These are phyloP conservation scores for Nannochloropsis oceanica DNA, from an alignment of 108 stramenopile genomes.

Conservation along the genomic window DNA sequence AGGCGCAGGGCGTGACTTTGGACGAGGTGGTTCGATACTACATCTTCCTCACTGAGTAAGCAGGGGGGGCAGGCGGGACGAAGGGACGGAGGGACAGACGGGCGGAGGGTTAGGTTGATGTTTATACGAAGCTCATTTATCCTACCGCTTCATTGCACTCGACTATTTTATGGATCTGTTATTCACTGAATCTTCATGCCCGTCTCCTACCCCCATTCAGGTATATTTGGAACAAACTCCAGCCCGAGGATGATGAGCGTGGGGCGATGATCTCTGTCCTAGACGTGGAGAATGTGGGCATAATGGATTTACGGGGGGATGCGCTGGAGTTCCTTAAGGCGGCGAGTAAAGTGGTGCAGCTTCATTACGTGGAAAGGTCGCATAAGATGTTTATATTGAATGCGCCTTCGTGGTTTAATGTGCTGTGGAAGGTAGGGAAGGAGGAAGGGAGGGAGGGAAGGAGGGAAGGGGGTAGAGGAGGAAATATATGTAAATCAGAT, in stretches of 20 bases:
- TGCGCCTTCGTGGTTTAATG: conserved; percentile 36
- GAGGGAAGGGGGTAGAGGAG: not conserved
- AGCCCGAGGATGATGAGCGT: not conserved
- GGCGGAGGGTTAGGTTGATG: not conserved
- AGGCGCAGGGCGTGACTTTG: conserved; percentile 11
- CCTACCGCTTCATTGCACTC: too few species aligned
- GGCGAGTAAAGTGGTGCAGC: conserved; percentile 23
- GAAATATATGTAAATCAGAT: not conserved
- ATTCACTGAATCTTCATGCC: not conserved
- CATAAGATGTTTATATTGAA: conserved; percentile 35
- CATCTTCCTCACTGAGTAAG: conserved; percentile 34
- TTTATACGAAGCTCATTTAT: too few species aligned
- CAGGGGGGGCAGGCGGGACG: conserved; percentile 1
- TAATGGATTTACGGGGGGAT: conserved; percentile 26
- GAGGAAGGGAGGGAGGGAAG: too few species aligned
- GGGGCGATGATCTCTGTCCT: not conserved
- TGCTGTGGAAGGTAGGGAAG: conserved; percentile 29
- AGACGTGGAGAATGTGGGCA: conserved; percentile 25
- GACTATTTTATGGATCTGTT: not conserved
- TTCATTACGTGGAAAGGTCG: conserved; percentile 34
- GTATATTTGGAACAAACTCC: not conserved
- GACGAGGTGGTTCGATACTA: conserved; percentile 29
- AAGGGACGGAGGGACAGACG: not conserved
- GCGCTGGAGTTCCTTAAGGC: conserved; percentile 28
- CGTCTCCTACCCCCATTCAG: not conserved